Evolutionary conservation across 2,329 filamentous ascomycete species (phyloP), one percentile per base, ranked within the genome.

Genomic region (Neofusicoccum parvum): DNA sequence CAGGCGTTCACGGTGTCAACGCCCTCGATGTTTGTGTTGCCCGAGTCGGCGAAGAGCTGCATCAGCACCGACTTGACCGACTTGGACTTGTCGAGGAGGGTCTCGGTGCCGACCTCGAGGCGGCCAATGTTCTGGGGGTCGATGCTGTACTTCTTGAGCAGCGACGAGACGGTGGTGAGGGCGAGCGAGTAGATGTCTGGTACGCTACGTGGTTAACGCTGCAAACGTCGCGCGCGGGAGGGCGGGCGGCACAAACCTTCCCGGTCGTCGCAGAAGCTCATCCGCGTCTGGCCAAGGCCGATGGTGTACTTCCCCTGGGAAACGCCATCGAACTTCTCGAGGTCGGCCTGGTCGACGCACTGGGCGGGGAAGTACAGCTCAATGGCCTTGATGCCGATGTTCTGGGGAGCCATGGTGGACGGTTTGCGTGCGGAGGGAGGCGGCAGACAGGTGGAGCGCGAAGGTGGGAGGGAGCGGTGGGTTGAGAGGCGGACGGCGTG

Each of bases 281-380:
- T 84, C 74, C 81, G 82, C 69, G 82, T 84, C 78, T 84, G 82
- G 71, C 82, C 82, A 67, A 84, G 81, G 67, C 82, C 82, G 76
- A 84, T 84, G 62, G 82, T 84, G 78, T 84, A 84, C 72, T 84
- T 84, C 72, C 82, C 82, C 67, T 75, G 71, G 66, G 76, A 77
- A 67, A 84, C 81, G 75, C 82, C 82, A 81, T 84, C 82, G 78
- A 83, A 84, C 76, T 83, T 83, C 74, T 84, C 82, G 67, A 84
- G 81, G 71, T 84, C 82, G 68, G 79, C 71, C 75, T 84, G 82
- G 73, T 84, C 82, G 69, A 84, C 82, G 71, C 82, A 84, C 82
- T 84, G 82, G 77, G 78, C 82, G 67, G 82, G 82, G 70, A 84
- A 82, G 78, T 84, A 84, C 62, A 84, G 77, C 79, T 84, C 82